Conservation (phyloP, 176 grass and related monocot species). For the Eragrostis nindensis region DNA sequence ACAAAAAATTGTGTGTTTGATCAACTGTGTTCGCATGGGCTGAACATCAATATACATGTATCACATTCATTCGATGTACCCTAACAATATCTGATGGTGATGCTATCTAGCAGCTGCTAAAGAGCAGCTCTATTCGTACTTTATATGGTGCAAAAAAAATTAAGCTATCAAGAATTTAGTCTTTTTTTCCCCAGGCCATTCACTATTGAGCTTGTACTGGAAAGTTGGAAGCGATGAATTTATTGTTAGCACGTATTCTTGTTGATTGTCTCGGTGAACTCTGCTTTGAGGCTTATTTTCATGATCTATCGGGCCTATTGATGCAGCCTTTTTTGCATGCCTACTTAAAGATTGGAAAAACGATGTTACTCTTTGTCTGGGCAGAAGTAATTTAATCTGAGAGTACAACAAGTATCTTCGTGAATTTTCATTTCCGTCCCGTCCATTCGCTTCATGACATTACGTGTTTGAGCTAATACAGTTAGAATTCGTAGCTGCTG, state of each 20-base stretch:
- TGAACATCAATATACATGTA: constrained; percentile 6
- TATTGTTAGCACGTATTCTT: neutral
- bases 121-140: neutral
- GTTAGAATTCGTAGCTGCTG: too few relatives aligned
- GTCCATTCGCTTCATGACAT: too few relatives aligned
- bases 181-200: neutral
- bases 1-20: neutral
- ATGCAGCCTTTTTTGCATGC: neutral
- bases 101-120: constrained; percentile 24
- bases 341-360: too few relatives aligned
- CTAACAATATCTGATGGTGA: constrained; percentile 20
- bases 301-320: too few relatives aligned
- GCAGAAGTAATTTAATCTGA: neutral
- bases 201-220: neutral
- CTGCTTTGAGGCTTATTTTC: neutral
- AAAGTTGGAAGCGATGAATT: neutral
- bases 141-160: neutral
- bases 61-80: constrained; percentile 6
- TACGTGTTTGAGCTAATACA: too few relatives aligned
- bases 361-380: too few relatives aligned
- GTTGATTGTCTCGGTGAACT: neutral
- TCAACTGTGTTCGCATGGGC: constrained; percentile 10
- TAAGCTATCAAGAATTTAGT: neutral
- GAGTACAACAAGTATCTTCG: too few relatives aligned
- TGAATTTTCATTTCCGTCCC: too few relatives aligned